Evolutionary conservation across 2,329 filamentous ascomycete species (phyloP).

Genomic region (Dactylellina cionopaga): DNA sequence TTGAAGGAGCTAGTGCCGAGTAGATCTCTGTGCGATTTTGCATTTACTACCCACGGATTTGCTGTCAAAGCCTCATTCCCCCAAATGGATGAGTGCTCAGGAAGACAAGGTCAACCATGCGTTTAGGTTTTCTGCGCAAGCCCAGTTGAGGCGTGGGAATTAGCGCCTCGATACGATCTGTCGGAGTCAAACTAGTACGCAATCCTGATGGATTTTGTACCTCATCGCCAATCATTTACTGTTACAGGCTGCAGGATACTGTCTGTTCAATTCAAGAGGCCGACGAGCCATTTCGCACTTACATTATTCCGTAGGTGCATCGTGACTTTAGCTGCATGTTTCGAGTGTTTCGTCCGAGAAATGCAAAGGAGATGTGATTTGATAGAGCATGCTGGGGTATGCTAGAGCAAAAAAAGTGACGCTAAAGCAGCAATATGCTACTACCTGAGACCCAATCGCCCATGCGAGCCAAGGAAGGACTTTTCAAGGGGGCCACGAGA

Average conservation of each 20-base stretch:
- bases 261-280: not conserved
- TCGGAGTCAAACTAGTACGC: not conserved
- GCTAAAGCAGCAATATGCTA: not conserved
- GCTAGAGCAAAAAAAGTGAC: slow-evolving; percentile 9
- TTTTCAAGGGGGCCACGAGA: slow-evolving; percentile 30
- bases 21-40: slow-evolving; percentile 4
- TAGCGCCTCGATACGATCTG: slow-evolving; percentile 6
- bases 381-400: slow-evolving; percentile 8
- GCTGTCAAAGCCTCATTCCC: slow-evolving; percentile 19
- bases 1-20: slow-evolving; percentile 5
- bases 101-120: too few relatives aligned
- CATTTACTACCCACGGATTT: slow-evolving; percentile 5
- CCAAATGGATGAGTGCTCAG: not conserved
- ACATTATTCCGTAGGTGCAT: slow-evolving; percentile 4
- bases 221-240: slow-evolving; percentile 7
- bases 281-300: slow-evolving; percentile 24
- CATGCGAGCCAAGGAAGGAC: slow-evolving; percentile 4
- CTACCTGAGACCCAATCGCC: slow-evolving; percentile 38
- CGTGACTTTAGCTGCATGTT: slow-evolving; percentile 11
- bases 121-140: not conserved
- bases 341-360: slow-evolving; percentile 10
- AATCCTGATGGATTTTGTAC: slow-evolving; percentile 7
- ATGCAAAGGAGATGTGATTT: slow-evolving; percentile 10
- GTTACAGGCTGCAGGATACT: slow-evolving; percentile 20
- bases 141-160: not conserved